Conservation (phyloP, 257 asterid species). For the Solanum stenotomum region DNA sequence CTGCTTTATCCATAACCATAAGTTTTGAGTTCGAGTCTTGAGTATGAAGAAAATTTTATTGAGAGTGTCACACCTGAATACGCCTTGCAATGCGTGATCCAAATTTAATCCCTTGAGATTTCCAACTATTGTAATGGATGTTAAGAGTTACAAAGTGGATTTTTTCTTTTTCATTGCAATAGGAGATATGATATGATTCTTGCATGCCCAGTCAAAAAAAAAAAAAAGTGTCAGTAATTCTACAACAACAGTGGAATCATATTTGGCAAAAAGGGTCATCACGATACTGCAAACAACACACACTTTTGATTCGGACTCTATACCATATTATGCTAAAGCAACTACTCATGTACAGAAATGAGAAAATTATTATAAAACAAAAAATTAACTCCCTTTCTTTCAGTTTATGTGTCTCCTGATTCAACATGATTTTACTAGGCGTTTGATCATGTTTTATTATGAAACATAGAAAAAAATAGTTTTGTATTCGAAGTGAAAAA, state of each 20-base stretch:
- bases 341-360: background rate
- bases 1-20: too few species aligned
- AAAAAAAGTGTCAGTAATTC: background rate
- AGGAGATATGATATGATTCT: background rate
- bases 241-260: background rate
- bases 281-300: background rate
- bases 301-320: background rate
- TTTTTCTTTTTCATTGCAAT: background rate
- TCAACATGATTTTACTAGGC: background rate
- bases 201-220: background rate
- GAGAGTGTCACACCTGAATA: background rate
- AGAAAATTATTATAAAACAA: background rate
- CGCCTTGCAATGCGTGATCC: background rate
- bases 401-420: background rate
- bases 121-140: background rate
- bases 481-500: background rate
- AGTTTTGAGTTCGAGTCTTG: background rate
- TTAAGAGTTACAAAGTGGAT: background rate
- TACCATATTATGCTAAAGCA: background rate
- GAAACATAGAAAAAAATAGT: background rate
- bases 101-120: background rate
- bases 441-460: background rate
- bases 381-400: background rate
- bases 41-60: too few species aligned
- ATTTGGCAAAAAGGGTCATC: background rate